Percentiles rank a stretch among this genome's conserved stretches.
Conservation (phyloP, 1,284 basidiomycete genomes). For the Hypsizygus ulmarius region DNA sequence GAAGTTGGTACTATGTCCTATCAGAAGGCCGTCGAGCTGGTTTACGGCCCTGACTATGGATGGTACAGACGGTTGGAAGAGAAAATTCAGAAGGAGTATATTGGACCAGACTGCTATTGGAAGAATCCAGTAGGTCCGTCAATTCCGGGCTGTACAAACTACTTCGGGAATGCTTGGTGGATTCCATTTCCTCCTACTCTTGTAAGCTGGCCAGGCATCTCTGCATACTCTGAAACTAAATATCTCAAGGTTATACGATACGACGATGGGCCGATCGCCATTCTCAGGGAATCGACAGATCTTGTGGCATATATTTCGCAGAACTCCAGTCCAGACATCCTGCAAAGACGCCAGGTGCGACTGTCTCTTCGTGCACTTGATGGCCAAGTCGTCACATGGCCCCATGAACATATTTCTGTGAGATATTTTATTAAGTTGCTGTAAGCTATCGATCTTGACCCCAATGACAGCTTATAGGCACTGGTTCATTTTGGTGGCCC, state of each 20-base stretch:
- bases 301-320: slow-evolving; percentile 64
- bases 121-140: slow-evolving; percentile 33
- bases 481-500: slow-evolving; percentile 9
- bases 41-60: slow-evolving; percentile 46
- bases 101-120: slow-evolving; percentile 75
- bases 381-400: slow-evolving; percentile 62
- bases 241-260: slow-evolving; percentile 70
- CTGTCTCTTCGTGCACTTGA: slow-evolving; percentile 70
- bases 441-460: background rate
- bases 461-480: slow-evolving; percentile 15
- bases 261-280: slow-evolving; percentile 57
- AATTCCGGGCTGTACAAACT: slow-evolving; percentile 41
- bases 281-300: slow-evolving; percentile 49
- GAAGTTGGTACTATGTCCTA: slow-evolving; percentile 60
- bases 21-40: slow-evolving; percentile 44
- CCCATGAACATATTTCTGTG: slow-evolving; percentile 60
- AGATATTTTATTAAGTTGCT: slow-evolving; percentile 18
- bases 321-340: slow-evolving; percentile 55
- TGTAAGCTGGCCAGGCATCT: slow-evolving; percentile 34
- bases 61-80: slow-evolving; percentile 47
- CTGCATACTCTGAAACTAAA: background rate
- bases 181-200: slow-evolving; percentile 76
- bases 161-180: slow-evolving; percentile 77
- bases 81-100: slow-evolving; percentile 52
- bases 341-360: slow-evolving; percentile 58